Evolutionary conservation across 2,329 filamentous ascomycete species (phyloP).

Genomic region (Diaporthe batatas): DNA sequence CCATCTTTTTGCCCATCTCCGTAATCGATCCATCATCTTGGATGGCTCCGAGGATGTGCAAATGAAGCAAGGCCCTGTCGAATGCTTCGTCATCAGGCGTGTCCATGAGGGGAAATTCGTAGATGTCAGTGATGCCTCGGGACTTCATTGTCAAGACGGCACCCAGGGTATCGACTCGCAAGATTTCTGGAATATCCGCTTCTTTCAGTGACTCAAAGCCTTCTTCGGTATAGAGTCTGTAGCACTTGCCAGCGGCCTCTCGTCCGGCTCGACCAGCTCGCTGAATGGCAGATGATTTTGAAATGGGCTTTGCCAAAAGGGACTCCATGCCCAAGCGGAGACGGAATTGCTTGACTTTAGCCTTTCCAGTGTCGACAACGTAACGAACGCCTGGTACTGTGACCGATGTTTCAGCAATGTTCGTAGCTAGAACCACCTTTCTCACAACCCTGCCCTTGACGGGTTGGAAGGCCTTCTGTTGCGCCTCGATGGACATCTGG

Average conservation of each 20-base stretch:
- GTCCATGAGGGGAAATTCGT: constrained; percentile 88
- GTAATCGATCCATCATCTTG: constrained; percentile 81
- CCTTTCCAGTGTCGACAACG: constrained; percentile 93
- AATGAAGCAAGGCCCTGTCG: constrained; percentile 83
- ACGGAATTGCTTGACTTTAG: constrained; percentile 93
- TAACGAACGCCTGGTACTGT: constrained; percentile 94
- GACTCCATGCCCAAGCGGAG: constrained; percentile 89
- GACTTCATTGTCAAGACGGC: constrained; percentile 95
- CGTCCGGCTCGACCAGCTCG: constrained; percentile 91
- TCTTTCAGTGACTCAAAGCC: constrained; percentile 79
- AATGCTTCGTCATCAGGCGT: constrained; percentile 82
- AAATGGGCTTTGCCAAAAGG: constrained; percentile 89
- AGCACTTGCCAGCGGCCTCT: constrained; percentile 92
- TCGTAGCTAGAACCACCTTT: constrained; percentile 93
- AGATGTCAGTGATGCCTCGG: constrained; percentile 84
- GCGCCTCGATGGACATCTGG: constrained; percentile 86
- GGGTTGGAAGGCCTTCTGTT: constrained; percentile 87
- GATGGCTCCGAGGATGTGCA: constrained; percentile 84
- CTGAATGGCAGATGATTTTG: constrained; percentile 92
- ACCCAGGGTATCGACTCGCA: constrained; percentile 88
- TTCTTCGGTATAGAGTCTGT: constrained; percentile 86
- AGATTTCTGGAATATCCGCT: constrained; percentile 87
- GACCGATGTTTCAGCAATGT: constrained; percentile 98
- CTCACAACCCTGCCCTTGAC: constrained; percentile 79
- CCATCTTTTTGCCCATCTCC: constrained; percentile 79